A percentile compares a stretch with the other conserved stretches of the same genome.
These are phyloP conservation scores for Cercospora zeae-maydis DNA, from an alignment of 2,329 filamentous ascomycete genomes.

Conservation along the genomic window DNA sequence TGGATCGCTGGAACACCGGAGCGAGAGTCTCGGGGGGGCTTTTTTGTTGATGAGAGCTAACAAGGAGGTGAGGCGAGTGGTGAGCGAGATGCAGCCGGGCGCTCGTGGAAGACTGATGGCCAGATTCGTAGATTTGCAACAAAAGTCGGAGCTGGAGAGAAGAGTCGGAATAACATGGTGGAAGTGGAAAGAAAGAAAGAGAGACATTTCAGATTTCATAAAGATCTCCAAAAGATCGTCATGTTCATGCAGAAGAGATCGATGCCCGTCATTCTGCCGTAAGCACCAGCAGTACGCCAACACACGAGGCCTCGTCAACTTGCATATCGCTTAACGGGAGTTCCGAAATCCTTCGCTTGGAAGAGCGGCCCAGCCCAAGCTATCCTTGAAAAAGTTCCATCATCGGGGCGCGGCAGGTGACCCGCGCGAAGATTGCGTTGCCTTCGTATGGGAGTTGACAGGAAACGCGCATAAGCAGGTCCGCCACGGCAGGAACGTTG, in stretches of 20 bases:
- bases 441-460: background rate
- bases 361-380: background rate
- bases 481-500: background rate
- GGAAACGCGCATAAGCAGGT: background rate
- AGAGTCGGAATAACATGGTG: background rate
- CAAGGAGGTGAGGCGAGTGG: no score
- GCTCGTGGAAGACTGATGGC: background rate
- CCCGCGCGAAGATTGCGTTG: background rate
- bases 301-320: background rate
- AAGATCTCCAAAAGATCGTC: background rate
- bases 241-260: background rate
- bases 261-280: background rate
- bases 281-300: no score
- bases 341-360: background rate
- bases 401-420: background rate
- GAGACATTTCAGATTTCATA: no score
- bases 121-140: no score
- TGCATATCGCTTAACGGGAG: slow-evolving; percentile 1
- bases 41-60: no score
- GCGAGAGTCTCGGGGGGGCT: no score
- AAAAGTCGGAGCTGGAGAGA: no score
- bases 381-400: background rate
- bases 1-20: no score
- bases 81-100: background rate
- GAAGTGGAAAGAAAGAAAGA: background rate